Evolutionary conservation across 2,329 filamentous ascomycete species (phyloP), one percentile per base, ranked within the genome.

Genomic region (Alternaria sp.): DNA sequence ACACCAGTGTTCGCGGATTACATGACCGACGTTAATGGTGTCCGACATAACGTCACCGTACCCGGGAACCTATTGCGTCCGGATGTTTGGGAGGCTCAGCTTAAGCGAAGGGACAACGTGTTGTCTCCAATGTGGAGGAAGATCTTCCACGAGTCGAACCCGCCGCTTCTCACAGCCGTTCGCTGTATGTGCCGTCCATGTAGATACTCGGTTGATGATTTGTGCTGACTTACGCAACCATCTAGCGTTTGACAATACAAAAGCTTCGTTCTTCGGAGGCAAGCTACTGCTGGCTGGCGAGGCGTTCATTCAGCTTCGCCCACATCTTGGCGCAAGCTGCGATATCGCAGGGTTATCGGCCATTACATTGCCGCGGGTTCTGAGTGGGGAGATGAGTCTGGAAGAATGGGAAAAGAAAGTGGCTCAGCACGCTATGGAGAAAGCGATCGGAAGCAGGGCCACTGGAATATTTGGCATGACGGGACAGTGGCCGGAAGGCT

Each of bases 221-320:
- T 47, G 2, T 26, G 25, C 45, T 47, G 45, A 47, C 21, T 11
- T 17, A 1, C 1, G 3, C 15, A 26, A 9, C 21, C 45, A 26
- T 9, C 13, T n/a, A 47, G 47, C 83, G 53, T 76, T 78, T 3
- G 68, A 82, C 5, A 72, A 73, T 40, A 66, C 69, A 0, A 51
- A 67, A 28, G 76, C 79, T 10, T 70, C 65, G 26, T 82, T 81
- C 59, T 74, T 73, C 21, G 76, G 74, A 32, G 81, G 81, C 0
- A 80, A 77, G 26, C 63, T 84, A 1, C 19, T 84, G n/a, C 66
- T 84, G 5, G 80, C 82, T 1, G 83, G 83, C 1, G 83, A 85
- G 65, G 79, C 83, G 0, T 69, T 83, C 36, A 76, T 79, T 1
- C 76, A 80, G 3, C 79, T 84, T 30, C 68, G 83, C 23, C 82